Base-by-base conservation (phyloP, 2,329 filamentous ascomycete species). In the Leptographium wingfieldii region DNA sequence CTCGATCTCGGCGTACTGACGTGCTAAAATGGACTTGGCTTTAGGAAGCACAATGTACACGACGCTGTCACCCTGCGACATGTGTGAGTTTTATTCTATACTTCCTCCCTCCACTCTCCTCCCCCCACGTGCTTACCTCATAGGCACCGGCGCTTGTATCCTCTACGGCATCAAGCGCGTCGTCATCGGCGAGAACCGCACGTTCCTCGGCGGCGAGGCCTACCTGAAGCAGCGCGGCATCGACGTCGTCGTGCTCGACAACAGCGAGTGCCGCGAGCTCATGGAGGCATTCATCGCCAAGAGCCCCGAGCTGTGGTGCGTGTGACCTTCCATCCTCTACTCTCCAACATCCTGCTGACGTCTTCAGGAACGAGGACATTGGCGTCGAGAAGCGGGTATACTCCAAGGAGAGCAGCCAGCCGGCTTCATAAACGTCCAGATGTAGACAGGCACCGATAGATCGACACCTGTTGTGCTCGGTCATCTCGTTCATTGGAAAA, bases 11-110 rank as follows among this genome's bases (percentile, higher is more conserved):
- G 33, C 56, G 2, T 3, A 22, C 22, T 22, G 22, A 22, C 22
- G 22, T 22, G 22, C 22, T 22, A 22, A 22, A 22, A 22, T 22
- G 22, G 22, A 35, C 33, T 2, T 9, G 2, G 33, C 25, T 9
- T 11, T 40, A 62, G 84, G 84, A 35, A 81, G 85, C 43, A 91
- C 87, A n/a, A 90, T 92, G 86, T 92, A 88, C 73, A 92, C 88
- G 3, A 90, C 87, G 0, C 75, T 92, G 7, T 88, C 85, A 3
- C 88, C 87, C 0, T 92, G 88, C 70, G 86, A 89, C 68, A 91
- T 91, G 87, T 92, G 85, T 70, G 65, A 66, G 71, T 65, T n/a
- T 6, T 31, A n/a, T 29, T 43, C 25, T 43, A 16, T 31, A 22
- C 52, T 3, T n/a, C 33, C 35, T 54, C 25, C n/a, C 6, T 5